Evolutionary conservation across 768 basidiomycete species (phyloP).

Genomic region (Neoboletus magnificus): DNA sequence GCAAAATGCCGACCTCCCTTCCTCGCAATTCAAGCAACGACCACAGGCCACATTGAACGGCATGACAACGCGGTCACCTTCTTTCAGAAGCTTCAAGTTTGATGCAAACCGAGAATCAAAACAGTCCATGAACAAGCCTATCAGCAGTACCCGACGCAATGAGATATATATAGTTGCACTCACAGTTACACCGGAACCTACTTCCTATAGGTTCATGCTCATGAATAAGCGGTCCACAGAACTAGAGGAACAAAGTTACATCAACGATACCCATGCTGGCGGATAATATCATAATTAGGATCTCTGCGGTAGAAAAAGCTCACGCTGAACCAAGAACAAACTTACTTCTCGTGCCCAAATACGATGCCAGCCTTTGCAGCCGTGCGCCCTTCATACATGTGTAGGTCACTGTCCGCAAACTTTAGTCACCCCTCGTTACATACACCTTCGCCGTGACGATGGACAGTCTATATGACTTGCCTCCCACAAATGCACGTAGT

Average conservation of each 20-base stretch:
- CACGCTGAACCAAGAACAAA: background rate
- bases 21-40: slow-evolving; percentile 55
- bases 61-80: slow-evolving; percentile 59
- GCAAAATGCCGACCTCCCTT: slow-evolving; percentile 51
- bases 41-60: slow-evolving; percentile 61
- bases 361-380: slow-evolving; percentile 1
- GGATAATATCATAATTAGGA: background rate
- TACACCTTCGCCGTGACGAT: background rate
- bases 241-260: background rate
- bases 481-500: slow-evolving; percentile 5
- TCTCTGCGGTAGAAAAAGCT: background rate
- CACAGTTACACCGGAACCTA: slow-evolving; percentile 1
- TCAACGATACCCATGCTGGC: slow-evolving; percentile 2
- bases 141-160: background rate
- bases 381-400: slow-evolving; percentile 3
- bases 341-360: slow-evolving; percentile 8
- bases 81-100: slow-evolving; percentile 42
- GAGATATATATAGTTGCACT: background rate
- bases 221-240: background rate
- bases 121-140: too few relatives aligned
- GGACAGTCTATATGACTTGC: background rate
- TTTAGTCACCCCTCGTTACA: background rate
- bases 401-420: background rate
- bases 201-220: background rate
- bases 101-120: too few relatives aligned